Percentiles rank a stretch among this genome's conserved stretches.
phyloP scores from a whole-genome alignment of 2,329 filamentous ascomycete species.

The Aureobasidium mangrovei region DNA sequence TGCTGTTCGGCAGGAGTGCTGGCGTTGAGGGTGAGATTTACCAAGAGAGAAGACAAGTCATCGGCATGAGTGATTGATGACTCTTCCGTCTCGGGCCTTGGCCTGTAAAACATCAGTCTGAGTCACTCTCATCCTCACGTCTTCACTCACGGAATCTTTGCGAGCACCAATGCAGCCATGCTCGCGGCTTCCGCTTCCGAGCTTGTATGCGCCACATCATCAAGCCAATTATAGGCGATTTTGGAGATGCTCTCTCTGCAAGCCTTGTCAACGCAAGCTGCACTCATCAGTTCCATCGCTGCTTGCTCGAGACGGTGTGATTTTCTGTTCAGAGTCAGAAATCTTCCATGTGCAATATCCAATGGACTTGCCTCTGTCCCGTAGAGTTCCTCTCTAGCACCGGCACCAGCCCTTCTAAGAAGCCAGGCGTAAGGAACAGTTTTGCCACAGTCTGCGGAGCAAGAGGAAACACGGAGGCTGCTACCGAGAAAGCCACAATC shows the following conservation, averaged over 20 bases:
- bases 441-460: constrained; percentile 64
- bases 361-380: constrained; percentile 24
- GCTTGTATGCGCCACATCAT: constrained; percentile 69
- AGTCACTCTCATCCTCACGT: too few species aligned
- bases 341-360: not conserved
- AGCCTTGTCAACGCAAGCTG: constrained; percentile 73
- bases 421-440: constrained; percentile 82
- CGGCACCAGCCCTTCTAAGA: constrained; percentile 66
- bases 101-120: not conserved
- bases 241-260: constrained; percentile 79
- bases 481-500: constrained; percentile 88
- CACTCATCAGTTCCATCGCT: constrained; percentile 80
- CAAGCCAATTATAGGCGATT: constrained; percentile 79
- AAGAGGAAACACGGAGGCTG: constrained; percentile 78
- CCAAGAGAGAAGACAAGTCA: constrained; percentile 48
- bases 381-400: constrained; percentile 57
- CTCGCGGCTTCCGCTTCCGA: constrained; percentile 48
- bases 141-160: constrained; percentile 34
- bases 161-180: constrained; percentile 47
- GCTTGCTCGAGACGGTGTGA: constrained; percentile 79
- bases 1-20: constrained; percentile 42
- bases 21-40: constrained; percentile 55
- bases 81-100: not conserved
- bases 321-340: constrained; percentile 51
- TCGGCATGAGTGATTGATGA: constrained; percentile 24